phyloP scores from a whole-genome alignment of 2,329 filamentous ascomycete species.

The Waltergamsia citrina region DNA sequence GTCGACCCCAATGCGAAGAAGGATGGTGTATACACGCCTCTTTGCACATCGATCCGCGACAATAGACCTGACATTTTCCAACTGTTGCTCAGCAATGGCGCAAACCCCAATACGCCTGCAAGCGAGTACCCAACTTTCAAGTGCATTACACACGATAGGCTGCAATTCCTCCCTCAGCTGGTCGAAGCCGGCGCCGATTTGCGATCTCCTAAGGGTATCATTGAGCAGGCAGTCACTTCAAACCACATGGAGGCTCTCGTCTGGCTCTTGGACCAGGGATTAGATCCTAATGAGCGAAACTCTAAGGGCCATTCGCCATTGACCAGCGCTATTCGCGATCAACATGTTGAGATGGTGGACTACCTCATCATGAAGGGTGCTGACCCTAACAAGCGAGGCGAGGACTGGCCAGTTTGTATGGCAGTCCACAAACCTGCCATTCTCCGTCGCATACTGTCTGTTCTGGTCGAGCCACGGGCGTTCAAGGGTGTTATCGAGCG shows the following conservation, averaged over 20 bases:
- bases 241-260: constrained; percentile 52
- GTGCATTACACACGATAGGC: constrained; percentile 55
- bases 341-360: constrained; percentile 49
- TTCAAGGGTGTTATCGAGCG: constrained; percentile 60
- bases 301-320: constrained; percentile 50
- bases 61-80: constrained; percentile 52
- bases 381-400: constrained; percentile 51
- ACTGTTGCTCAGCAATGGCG: constrained; percentile 45
- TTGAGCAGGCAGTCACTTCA: constrained; percentile 52
- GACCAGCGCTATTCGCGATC: constrained; percentile 55
- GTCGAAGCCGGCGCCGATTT: constrained; percentile 52
- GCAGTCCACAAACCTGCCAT: constrained; percentile 52
- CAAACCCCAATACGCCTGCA: constrained; percentile 53
- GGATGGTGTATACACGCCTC: constrained; percentile 57
- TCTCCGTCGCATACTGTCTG: constrained; percentile 46
- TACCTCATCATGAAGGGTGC: constrained; percentile 48
- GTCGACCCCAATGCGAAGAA: constrained; percentile 54
- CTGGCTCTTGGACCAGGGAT: constrained; percentile 50
- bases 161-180: constrained; percentile 49
- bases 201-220: constrained; percentile 50
- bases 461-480: constrained; percentile 46
- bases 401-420: constrained; percentile 65
- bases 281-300: constrained; percentile 50
- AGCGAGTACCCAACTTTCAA: constrained; percentile 60
- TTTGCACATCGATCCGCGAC: constrained; percentile 60